Base-by-base conservation (phyloP, 352 stramenopile species). In the Phytophthora colocasiae region DNA sequence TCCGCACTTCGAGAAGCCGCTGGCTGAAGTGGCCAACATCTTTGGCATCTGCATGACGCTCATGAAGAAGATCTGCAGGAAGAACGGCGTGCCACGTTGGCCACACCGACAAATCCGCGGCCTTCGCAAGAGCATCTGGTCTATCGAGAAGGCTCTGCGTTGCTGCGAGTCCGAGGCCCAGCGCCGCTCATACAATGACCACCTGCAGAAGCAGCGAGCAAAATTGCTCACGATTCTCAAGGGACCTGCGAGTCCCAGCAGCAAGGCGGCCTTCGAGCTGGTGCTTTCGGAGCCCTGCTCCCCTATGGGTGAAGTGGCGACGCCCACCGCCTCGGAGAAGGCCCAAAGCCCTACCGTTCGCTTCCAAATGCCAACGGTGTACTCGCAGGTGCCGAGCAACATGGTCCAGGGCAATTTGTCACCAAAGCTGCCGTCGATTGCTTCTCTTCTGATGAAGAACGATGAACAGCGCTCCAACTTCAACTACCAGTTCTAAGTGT, bases 11-110 rank as follows among this genome's bases (percentile, higher is more conserved):
- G 84, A 93, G 56, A 88, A 87, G 66, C 85, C 85, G 48, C 71
- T 93, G 48, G 82, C 80, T 24, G 82, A 93, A 44, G 85, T 89
- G 66, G 80, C 82, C 22, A 78, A 71, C 46, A 81, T 91, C 66
- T 91, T 93, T 43, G 80, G 85, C 39, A 93, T 93, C 64, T 93
- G 85, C 64, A 90, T 89, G 83, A 93, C 85, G 57, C 69, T 93
- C 43, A 91, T 93, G 85, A 91, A 93, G 75, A 91, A 90, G 70
- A 91, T 91, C 62, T 93, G 85, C 75, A 81, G 85, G 51, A 89
- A 91, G 63, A 91, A 91, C 64, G 81, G 83, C 47, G 79, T 91
- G 53, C 77, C 77, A 29, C 81, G 81, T 32, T 93, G 85, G 85
- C 85, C 85, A 39, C 81, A 91, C 69, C 82, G 85, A 50, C 85